Percentiles rank a stretch among this genome's conserved stretches.
These are phyloP conservation scores for Solanum chmielewskii DNA, from an alignment of 257 asterid species.

Conservation along the genomic window DNA sequence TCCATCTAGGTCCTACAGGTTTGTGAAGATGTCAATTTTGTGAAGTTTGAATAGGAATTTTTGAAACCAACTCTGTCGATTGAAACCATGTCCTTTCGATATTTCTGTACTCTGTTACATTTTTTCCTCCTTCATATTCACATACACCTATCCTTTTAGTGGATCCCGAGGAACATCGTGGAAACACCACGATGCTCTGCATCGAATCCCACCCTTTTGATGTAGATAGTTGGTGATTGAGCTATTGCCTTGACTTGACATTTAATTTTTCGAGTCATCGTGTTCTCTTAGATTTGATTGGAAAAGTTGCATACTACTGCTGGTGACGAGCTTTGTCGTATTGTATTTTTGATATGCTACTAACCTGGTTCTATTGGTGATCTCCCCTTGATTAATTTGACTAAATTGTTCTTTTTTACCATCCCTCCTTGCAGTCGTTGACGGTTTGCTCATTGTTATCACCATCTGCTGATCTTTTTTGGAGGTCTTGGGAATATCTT, in stretches of 20 bases:
- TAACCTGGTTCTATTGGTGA: background rate
- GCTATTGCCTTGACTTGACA: background rate
- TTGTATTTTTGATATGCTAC: background rate
- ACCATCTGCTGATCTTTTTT: background rate
- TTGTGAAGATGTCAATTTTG: background rate
- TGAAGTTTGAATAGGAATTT: background rate
- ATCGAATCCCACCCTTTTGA: background rate
- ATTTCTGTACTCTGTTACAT: background rate
- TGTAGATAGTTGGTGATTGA: background rate
- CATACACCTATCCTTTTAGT: background rate
- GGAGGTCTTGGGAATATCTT: background rate
- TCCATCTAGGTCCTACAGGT: conserved; percentile 50
- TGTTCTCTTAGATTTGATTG: background rate
- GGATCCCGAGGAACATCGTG: background rate
- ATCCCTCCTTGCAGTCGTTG: conserved; percentile 33
- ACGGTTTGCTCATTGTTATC: conserved; percentile 1
- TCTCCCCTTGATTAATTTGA: background rate
- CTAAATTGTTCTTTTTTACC: background rate
- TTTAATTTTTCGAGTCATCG: no score
- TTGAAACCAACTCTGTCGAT: background rate
- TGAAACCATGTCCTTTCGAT: background rate
- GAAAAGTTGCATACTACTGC: background rate
- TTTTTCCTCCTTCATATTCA: background rate
- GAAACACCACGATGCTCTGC: background rate
- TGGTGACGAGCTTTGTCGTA: background rate